These are phyloP conservation scores for Fusarium mexicanum DNA, from an alignment of 2,329 filamentous ascomycete species.

Conservation along the genomic window DNA sequence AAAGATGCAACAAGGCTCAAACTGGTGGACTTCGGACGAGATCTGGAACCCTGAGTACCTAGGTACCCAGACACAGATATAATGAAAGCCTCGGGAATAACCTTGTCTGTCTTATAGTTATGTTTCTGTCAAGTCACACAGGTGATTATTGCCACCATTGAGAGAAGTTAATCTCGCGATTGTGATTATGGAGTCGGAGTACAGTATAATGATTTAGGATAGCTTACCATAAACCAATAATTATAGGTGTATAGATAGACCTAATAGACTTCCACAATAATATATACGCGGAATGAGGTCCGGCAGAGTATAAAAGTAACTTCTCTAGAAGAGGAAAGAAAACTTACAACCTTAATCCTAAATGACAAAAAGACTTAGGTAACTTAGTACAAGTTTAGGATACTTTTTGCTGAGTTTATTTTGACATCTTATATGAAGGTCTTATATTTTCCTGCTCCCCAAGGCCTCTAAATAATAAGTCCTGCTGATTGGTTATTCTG, in stretches of 20 bases:
- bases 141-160: neutral
- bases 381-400: too few relatives aligned
- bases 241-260: neutral
- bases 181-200: neutral
- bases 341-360: too few relatives aligned
- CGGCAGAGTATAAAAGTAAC: conserved; percentile 26
- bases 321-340: neutral
- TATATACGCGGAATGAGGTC: neutral
- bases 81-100: neutral
- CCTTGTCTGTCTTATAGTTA: neutral
- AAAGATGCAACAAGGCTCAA: conserved; percentile 68
- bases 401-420: too few relatives aligned
- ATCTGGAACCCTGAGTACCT: conserved; percentile 62
- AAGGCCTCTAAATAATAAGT: conserved; percentile 23
- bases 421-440: too few relatives aligned
- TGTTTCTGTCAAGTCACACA: neutral
- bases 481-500: conserved; percentile 43
- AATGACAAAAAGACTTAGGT: too few relatives aligned
- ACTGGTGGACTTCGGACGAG: conserved; percentile 71
- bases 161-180: neutral
- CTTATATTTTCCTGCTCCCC: too few relatives aligned
- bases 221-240: neutral
- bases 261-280: neutral
- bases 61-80: neutral
- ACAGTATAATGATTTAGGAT: neutral